phyloP scores from a whole-genome alignment of 2,329 filamentous ascomycete species.

The Pleoardoris graminearum region DNA sequence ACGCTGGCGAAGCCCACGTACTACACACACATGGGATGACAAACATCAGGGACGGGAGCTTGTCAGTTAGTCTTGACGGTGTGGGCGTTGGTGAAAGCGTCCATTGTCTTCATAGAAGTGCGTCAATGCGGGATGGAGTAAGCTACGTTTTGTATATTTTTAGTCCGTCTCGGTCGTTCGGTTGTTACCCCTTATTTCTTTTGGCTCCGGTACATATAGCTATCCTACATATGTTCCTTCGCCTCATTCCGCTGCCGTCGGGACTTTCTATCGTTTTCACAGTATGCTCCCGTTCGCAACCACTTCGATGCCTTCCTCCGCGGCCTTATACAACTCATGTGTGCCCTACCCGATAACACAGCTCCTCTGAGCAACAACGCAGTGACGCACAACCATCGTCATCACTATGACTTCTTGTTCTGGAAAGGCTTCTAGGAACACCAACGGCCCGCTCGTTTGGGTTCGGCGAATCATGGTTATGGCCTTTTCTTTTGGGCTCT shows the following conservation, averaged over 20 bases:
- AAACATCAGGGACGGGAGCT: constrained; percentile 24
- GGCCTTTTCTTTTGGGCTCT: background rate
- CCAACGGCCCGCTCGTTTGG: background rate
- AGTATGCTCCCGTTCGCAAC: background rate
- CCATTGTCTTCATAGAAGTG: background rate
- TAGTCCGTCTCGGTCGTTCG: constrained; percentile 17
- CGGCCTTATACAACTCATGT: background rate
- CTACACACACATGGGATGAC: constrained; percentile 15
- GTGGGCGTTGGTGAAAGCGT: constrained; percentile 8
- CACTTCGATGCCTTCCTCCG: background rate
- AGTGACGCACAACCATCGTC: background rate
- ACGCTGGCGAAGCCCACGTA: constrained; percentile 3
- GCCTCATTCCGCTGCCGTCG: background rate
- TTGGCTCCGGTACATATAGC: constrained; percentile 28
- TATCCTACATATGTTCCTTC: constrained; percentile 15
- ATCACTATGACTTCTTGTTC: background rate
- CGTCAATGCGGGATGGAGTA: constrained; percentile 8
- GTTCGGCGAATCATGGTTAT: background rate
- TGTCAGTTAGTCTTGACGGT: constrained; percentile 13
- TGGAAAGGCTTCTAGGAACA: background rate
- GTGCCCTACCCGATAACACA: background rate
- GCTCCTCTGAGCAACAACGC: background rate
- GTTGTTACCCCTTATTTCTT: constrained; percentile 27
- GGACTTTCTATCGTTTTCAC: background rate
- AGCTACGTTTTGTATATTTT: constrained; percentile 39